Conservation (phyloP, 805 yeast species). For the Myxozyma monticola region DNA sequence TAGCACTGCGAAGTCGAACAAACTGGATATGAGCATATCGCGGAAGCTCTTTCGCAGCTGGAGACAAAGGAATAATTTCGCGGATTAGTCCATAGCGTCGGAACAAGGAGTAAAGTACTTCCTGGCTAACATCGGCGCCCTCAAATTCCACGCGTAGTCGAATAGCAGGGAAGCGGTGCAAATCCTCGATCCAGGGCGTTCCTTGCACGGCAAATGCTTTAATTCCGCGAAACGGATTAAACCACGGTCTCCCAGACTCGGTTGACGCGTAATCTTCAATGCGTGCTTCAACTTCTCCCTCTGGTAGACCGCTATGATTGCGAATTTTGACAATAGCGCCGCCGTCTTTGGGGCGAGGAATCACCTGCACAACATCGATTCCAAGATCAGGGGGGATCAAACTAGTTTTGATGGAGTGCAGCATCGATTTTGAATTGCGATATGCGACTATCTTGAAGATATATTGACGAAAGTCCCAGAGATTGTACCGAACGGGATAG, state of each 20-base stretch:
- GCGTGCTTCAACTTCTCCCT: slow-evolving; percentile 54
- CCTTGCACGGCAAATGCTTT: slow-evolving; percentile 78
- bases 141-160: slow-evolving; percentile 67
- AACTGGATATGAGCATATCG: slow-evolving; percentile 58
- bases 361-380: slow-evolving; percentile 56
- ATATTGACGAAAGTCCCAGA: slow-evolving; percentile 27
- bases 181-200: slow-evolving; percentile 93
- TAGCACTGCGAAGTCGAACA: slow-evolving; percentile 62
- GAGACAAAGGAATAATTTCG: slow-evolving; percentile 64
- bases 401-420: slow-evolving; percentile 20
- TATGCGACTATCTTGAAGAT: slow-evolving; percentile 6
- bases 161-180: slow-evolving; percentile 71
- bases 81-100: slow-evolving; percentile 83
- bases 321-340: slow-evolving; percentile 85
- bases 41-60: slow-evolving; percentile 49
- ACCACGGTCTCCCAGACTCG: slow-evolving; percentile 35
- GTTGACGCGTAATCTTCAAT: slow-evolving; percentile 47
- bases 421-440: slow-evolving; percentile 11
- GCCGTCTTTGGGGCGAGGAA: slow-evolving; percentile 80
- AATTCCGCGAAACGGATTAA: slow-evolving; percentile 51
- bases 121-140: slow-evolving; percentile 73
- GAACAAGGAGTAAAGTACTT: slow-evolving; percentile 73
- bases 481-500: slow-evolving; percentile 19
- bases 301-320: slow-evolving; percentile 54
- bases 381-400: slow-evolving; percentile 34